These are phyloP conservation scores for Botryosphaeria dothidea DNA, from an alignment of 2,329 filamentous ascomycete genomes.

Conservation along the genomic window DNA sequence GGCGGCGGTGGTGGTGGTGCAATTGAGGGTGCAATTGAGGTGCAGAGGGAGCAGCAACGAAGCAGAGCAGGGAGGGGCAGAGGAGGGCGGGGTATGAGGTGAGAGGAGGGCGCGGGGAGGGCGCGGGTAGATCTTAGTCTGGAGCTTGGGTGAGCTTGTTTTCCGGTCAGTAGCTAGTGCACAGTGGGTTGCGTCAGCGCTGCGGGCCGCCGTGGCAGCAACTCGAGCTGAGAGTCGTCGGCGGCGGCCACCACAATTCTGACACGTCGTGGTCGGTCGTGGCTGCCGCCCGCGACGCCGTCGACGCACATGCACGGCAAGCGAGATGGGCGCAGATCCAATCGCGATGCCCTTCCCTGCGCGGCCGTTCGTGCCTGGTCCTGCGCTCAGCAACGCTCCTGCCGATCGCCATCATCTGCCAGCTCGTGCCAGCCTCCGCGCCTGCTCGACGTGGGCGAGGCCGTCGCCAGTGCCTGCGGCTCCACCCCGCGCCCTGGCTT, in stretches of 20 bases:
- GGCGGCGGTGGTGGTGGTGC: background rate
- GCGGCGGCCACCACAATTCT: slow-evolving; percentile 8
- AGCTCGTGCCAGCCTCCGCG: background rate
- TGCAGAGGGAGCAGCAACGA: background rate
- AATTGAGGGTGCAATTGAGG: background rate
- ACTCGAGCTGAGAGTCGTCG: no score
- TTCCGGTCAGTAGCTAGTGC: background rate
- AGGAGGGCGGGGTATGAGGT: background rate
- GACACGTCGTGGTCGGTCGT: background rate
- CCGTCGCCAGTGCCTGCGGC: no score
- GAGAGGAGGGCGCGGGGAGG: background rate
- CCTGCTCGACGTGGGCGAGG: background rate
- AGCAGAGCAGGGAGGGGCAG: background rate
- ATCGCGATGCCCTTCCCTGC: background rate
- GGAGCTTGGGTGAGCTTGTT: slow-evolving; percentile 21
- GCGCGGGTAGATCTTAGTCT: slow-evolving; percentile 13
- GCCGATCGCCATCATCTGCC: slow-evolving; percentile 10
- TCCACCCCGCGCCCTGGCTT: no score
- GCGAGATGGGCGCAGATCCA: slow-evolving; percentile 13
- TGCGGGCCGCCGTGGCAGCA: background rate
- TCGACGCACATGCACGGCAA: no score
- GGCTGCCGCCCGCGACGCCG: background rate
- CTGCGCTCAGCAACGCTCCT: no score
- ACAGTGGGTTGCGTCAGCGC: background rate
- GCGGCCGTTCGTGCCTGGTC: no score